Base-by-base conservation (phyloP, 441 rosid genomes). In the Jatropha podagrica region DNA sequence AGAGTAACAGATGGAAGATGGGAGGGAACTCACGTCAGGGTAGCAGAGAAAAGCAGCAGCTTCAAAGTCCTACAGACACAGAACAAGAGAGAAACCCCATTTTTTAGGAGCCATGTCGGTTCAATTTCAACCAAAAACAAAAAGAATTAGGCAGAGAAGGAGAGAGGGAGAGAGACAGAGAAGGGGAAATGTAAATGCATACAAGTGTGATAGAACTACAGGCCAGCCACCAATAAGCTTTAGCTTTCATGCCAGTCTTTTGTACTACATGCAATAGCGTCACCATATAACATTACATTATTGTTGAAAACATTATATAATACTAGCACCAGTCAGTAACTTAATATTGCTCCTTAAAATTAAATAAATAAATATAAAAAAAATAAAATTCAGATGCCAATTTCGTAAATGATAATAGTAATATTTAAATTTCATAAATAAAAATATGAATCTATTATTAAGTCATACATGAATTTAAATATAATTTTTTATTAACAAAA, bases 51-150 rank as follows among this genome's bases (percentile, higher is more conserved):
- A 23, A 38, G 8, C 27, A 42, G 60, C 66, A 46, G 12, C n/a
- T 67, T 65, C 32, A 55, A 58, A 58, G 61, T 61, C 32, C 81
- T 74, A 78, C 46, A 78, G 20, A 71, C 44, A 41, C 71, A 87
- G 88, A 82, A 78, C 79, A 81, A 63, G 80, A 80, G 80, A 83
- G 27, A 88, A 85, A 44, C 80, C 93, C 90, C 88, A 84, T 76
- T 76, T 68, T 80, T 77, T 82, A 73, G 94, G 90, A 90, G 87
- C 91, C 90, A 85, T 89, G 87, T 92, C 86, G 85, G 94, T 82
- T 83, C 72, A 86, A 80, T 71, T 77, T 75, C 74, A 85, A 87
- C 87, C 87, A 83, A 68, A 32, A 58, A 44, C 9, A 44, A 12
- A 67, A 41, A 38, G 5, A 61, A 27, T 4, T 41, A 75, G 79